Percentiles rank a stretch among this genome's conserved stretches.
These are phyloP conservation scores for Trametes hirsuta DNA, from an alignment of 1,284 basidiomycete genomes.

Conservation along the genomic window DNA sequence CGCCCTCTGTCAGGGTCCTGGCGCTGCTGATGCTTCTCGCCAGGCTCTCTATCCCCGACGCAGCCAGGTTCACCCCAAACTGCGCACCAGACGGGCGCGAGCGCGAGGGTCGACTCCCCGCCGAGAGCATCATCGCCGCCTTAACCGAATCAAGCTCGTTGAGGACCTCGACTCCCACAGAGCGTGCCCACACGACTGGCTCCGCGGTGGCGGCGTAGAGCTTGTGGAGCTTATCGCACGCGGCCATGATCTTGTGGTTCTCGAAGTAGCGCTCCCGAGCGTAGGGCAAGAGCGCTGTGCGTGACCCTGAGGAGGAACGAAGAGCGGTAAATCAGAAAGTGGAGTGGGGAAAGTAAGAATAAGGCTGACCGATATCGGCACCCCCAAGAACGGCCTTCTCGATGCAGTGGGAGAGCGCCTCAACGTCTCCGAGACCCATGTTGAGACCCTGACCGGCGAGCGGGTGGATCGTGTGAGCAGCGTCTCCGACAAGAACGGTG, in stretches of 20 bases:
- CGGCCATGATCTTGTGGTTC: slow-evolving; percentile 85
- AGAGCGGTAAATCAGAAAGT: neutral
- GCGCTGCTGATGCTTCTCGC: slow-evolving; percentile 25
- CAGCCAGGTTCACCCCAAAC: slow-evolving; percentile 32
- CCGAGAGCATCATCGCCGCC: slow-evolving; percentile 79
- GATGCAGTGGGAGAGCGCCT: slow-evolving; percentile 69
- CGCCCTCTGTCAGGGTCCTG: slow-evolving; percentile 22
- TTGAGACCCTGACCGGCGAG: slow-evolving; percentile 98
- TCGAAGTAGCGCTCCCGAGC: slow-evolving; percentile 79
- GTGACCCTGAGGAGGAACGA: slow-evolving; percentile 58
- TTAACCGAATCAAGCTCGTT: slow-evolving; percentile 89
- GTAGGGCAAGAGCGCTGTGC: slow-evolving; percentile 78
- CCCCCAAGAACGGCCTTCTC: slow-evolving; percentile 60
- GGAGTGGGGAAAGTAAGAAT: neutral
- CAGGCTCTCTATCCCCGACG: slow-evolving; percentile 32
- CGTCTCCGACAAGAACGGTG: slow-evolving; percentile 93
- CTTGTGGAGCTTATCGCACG: slow-evolving; percentile 88
- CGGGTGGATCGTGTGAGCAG: slow-evolving; percentile 95
- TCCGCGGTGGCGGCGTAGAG: slow-evolving; percentile 71
- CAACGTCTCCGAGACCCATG: slow-evolving; percentile 87
- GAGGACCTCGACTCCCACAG: slow-evolving; percentile 86
- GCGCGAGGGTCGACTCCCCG: slow-evolving; percentile 53
- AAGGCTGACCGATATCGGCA: slow-evolving; percentile 75
- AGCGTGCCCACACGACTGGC: slow-evolving; percentile 84
- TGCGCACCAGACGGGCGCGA: slow-evolving; percentile 4